phyloP scores from a whole-genome alignment of 2,329 filamentous ascomycete genomes.

The Cladorrhinum sp. region DNA sequence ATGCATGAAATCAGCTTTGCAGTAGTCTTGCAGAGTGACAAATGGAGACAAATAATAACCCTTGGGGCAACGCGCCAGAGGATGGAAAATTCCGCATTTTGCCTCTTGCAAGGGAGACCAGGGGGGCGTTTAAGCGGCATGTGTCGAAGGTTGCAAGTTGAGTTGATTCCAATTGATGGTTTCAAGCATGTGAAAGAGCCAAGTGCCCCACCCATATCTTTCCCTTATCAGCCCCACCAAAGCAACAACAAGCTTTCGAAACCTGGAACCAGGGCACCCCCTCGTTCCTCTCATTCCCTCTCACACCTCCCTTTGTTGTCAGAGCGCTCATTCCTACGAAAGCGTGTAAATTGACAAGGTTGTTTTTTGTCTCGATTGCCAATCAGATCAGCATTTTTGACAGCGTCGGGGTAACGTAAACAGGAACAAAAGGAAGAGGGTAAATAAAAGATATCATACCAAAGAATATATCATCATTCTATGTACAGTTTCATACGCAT shows the following conservation, averaged over 20 bases:
- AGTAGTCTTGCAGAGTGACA: background rate
- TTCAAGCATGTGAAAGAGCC: constrained; percentile 5
- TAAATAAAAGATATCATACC: background rate
- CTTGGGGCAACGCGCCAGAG: background rate
- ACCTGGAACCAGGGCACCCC: background rate
- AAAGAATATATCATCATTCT: background rate
- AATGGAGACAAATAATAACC: background rate
- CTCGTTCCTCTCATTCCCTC: background rate
- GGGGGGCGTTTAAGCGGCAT: background rate
- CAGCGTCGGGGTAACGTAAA: background rate
- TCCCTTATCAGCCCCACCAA: background rate
- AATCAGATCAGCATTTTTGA: background rate
- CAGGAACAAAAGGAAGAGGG: too few relatives aligned
- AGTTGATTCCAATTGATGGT: background rate
- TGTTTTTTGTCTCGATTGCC: background rate
- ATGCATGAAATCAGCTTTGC: background rate
- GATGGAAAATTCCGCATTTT: background rate
- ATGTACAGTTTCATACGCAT: background rate
- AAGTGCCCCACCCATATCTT: background rate
- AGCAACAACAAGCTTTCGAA: background rate
- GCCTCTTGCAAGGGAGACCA: background rate
- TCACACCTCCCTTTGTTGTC: background rate
- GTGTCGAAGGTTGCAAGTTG: background rate
- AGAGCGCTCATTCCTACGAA: background rate
- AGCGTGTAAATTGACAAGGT: background rate